Evolutionary conservation across 164 flowering plant genomes (phyloP), one percentile per base, ranked within the genome.

Genomic region (Magnolia officinalis): DNA sequence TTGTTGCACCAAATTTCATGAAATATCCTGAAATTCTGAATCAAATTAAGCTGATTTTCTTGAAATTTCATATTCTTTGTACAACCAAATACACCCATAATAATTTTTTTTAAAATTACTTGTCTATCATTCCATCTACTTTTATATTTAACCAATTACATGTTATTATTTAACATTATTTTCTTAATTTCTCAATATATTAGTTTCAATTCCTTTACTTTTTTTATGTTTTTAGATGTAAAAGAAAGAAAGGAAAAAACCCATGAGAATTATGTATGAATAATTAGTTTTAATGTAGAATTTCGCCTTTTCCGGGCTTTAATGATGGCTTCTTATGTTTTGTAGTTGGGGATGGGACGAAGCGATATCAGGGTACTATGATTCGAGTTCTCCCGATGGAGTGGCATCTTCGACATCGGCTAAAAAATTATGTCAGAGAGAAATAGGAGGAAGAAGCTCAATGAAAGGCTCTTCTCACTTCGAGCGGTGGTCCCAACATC

Each of bases 391-490:
- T 0, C 96, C 98, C 61, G 98, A 91, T 61, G 95, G 95, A 31
- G 85, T 83, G 1, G 82, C 90, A 26, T 72, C 86, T 63, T 84
- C 80, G 0, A 16, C 16, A 55, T 52, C 75, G 16, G 37, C 94
- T 2, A 96, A 94, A 74, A 96, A 96, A 89, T 96, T 49, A 63
- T 79, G 4, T 97, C 99, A 9, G 98, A 96, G 88, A 92, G 99
- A 87, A 94, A 84, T 83, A 86, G 99, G 76, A 90, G 99, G 85
- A 94, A 90, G 85, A 96, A 92, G 84, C 97, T 96, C 52, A 92
- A 94, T 65, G 99, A 92, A 1, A 83, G 96, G 81, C 92, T 96
- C 50, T 92, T 90, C 52, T 72, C 81, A 18, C 93, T 96, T 23
- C 83, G 99, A 0, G 75, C 98, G 59, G 80, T 94, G 75, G 99